phyloP scores from a whole-genome alignment of 345 rosid species.

The Citrus reticulata region DNA sequence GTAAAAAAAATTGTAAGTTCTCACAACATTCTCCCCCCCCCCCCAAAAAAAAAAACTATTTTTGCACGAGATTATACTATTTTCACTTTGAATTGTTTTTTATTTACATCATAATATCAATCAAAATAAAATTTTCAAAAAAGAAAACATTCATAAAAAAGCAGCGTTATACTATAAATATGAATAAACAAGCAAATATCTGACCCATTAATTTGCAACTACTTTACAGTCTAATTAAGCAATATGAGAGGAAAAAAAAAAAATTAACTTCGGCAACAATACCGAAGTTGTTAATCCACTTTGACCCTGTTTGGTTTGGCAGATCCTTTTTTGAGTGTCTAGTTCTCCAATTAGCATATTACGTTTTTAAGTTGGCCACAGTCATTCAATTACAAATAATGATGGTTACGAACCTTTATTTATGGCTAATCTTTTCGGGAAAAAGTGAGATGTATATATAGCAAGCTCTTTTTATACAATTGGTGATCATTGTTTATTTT shows the following conservation, averaged over 20 bases:
- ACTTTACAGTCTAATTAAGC: background rate
- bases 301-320: background rate
- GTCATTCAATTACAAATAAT: background rate
- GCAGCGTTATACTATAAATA: background rate
- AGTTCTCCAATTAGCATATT: background rate
- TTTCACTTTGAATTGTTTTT: background rate
- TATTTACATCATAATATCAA: background rate
- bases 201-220: background rate
- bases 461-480: background rate
- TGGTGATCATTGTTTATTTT: constrained; percentile 5
- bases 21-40: too few species aligned
- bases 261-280: background rate
- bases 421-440: background rate
- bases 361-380: background rate
- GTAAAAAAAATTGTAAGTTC: too few species aligned
- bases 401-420: background rate
- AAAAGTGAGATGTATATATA: background rate
- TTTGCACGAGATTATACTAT: background rate
- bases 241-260: background rate
- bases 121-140: too few species aligned
- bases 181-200: background rate
- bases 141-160: too few species aligned
- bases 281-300: background rate
- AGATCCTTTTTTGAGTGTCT: background rate
- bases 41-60: background rate